Percentiles rank a stretch among this genome's conserved stretches.
These are phyloP conservation scores for Westerdykella ornata DNA, from an alignment of 2,329 filamentous ascomycete species.

Conservation along the genomic window DNA sequence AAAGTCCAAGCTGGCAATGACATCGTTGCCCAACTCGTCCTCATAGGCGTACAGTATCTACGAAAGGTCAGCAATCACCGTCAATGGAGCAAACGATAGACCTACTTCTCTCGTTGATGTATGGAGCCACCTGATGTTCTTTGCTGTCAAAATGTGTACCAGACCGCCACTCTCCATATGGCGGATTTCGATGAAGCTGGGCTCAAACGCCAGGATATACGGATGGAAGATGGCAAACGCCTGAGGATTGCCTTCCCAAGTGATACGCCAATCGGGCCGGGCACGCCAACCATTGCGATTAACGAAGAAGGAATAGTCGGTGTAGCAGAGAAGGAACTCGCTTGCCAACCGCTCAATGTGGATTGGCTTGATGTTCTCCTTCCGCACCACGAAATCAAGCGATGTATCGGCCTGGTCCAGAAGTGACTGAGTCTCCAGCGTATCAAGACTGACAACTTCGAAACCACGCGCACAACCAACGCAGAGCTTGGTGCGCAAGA, in stretches of 20 bases:
- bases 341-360: conserved; percentile 96
- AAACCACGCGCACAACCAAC: conserved; percentile 94
- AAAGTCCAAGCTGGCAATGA: conserved; percentile 93
- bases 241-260: conserved; percentile 91
- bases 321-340: conserved; percentile 96
- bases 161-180: conserved; percentile 87
- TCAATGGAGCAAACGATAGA: not conserved
- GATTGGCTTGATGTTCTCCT: conserved; percentile 89
- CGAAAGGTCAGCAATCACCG: conserved; percentile 10
- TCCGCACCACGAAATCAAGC: conserved; percentile 89
- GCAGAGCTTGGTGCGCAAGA: conserved; percentile 91
- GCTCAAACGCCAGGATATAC: conserved; percentile 94
- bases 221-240: conserved; percentile 92
- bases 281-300: conserved; percentile 98
- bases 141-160: conserved; percentile 92
- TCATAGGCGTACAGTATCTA: conserved; percentile 98
- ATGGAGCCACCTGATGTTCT: conserved; percentile 96
- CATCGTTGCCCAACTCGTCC: conserved; percentile 87
- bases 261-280: conserved; percentile 91
- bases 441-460: conserved; percentile 93
- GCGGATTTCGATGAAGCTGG: conserved; percentile 93
- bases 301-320: conserved; percentile 98
- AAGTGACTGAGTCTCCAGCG: conserved; percentile 93
- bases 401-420: conserved; percentile 97
- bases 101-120: conserved; percentile 90